phyloP scores from a whole-genome alignment of 192 early-diverging fungal species.

The Linnemannia hyalina region DNA sequence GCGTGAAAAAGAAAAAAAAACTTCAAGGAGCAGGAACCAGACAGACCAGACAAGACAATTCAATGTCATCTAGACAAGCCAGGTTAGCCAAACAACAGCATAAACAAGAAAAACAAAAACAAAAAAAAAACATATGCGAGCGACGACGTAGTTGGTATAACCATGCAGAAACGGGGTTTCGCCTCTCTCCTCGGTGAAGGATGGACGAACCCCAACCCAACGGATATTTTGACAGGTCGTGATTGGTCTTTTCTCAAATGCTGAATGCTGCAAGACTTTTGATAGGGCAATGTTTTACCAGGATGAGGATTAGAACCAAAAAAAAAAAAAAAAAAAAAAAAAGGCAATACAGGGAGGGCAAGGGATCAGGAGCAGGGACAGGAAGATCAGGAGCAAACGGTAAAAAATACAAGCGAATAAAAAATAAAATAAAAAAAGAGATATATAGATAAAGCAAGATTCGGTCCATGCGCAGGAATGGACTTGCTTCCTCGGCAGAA shows the following conservation, averaged over 20 bases:
- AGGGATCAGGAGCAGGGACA: background rate
- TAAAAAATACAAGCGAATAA: background rate
- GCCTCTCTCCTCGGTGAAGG: background rate
- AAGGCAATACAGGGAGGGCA: background rate
- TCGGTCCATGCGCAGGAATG: background rate
- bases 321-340: background rate
- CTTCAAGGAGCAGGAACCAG: background rate
- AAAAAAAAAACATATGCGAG: background rate
- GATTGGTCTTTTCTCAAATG: background rate
- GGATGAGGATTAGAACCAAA: background rate
- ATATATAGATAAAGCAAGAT: background rate
- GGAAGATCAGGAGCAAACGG: background rate
- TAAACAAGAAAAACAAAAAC: background rate
- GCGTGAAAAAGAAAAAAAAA: conserved; percentile 1
- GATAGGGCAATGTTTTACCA: background rate
- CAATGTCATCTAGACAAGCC: background rate
- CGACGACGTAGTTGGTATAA: background rate
- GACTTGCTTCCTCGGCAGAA: background rate
- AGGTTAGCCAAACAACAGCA: background rate
- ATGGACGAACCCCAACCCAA: background rate
- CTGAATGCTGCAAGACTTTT: background rate
- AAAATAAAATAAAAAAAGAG: too few species aligned
- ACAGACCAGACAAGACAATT: background rate
- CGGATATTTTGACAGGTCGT: background rate
- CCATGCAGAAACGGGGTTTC: too few species aligned